phyloP scores from a whole-genome alignment of 805 yeast species.

The Metschnikowia reukaufii region DNA sequence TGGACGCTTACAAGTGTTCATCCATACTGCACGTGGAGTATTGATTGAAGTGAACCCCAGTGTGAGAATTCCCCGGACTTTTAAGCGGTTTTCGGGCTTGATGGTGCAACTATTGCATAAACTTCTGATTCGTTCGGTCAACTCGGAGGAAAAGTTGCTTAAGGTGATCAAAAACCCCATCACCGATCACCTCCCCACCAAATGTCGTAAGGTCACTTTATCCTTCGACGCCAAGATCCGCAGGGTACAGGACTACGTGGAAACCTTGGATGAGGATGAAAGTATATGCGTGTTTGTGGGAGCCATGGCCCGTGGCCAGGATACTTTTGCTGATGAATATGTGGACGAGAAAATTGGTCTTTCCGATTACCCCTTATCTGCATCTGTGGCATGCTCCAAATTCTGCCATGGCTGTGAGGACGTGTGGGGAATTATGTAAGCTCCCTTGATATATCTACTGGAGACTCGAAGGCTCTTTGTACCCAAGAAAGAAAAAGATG shows the following conservation, averaged over 20 bases:
- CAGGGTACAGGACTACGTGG: constrained; percentile 85
- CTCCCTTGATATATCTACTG: no score
- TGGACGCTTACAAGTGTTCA: constrained; percentile 93
- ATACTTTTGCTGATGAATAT: constrained; percentile 93
- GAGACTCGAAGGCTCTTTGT: neutral
- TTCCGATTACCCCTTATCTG: constrained; percentile 92
- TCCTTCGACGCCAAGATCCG: constrained; percentile 89
- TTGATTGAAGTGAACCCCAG: constrained; percentile 93
- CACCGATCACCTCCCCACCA: constrained; percentile 93
- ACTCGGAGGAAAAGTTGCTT: constrained; percentile 89
- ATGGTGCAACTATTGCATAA: constrained; percentile 96
- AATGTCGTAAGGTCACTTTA: constrained; percentile 89
- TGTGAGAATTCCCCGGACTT: constrained; percentile 96
- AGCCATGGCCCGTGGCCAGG: constrained; percentile 98
- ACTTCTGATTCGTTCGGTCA: constrained; percentile 88
- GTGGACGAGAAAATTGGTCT: constrained; percentile 96
- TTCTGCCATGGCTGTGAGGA: constrained; percentile 99
- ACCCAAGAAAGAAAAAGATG: neutral
- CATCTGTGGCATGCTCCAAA: constrained; percentile 97
- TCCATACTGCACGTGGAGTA: constrained; percentile 93
- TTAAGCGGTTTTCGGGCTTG: constrained; percentile 94
- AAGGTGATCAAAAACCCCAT: constrained; percentile 96
- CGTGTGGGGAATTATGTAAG: constrained; percentile 76
- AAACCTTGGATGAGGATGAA: constrained; percentile 78
- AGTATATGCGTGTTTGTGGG: constrained; percentile 98